Base-by-base conservation (phyloP, 1,284 basidiomycete species). In the Ceratobasidium sp. region DNA sequence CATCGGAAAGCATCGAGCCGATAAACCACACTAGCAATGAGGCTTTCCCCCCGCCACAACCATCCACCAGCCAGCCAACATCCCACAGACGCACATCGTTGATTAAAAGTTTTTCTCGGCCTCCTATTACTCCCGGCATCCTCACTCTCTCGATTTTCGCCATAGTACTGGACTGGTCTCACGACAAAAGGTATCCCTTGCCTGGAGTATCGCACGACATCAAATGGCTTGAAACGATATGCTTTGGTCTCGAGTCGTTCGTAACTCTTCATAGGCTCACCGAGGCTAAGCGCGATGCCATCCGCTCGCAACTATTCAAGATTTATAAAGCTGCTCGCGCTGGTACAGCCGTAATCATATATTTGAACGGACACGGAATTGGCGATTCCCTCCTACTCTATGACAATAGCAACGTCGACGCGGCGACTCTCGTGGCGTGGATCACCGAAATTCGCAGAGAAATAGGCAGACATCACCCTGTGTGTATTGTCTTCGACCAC, bases 131-230 rank as follows among this genome's bases (percentile, higher is more conserved):
- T 11, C 53, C 9, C 29, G 22, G 22, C 22, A 27, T 27, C 57
- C 31, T 65, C 45, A 27, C 36, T 27, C 63, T 66, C 7, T 36
- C 22, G 7, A 5, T 66, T 24, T 31, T 66, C 2, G 64, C 24
- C 3, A 33, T 66, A 15, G 64, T 48, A 1, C 33, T 66, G 8
- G 50, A 50, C 24, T 51, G 64, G 50, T 17, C n/a, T 15, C 48
- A 63, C 33, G 44, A 24, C 44, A n/a, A 11, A 22, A 15, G 2
- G n/a, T 45, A 31, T 15, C 6, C 17, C n/a, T n/a, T 54, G 7
- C 50, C 64, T 11, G 64, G 64, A 17, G 27, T 50, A n/a, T 3
- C 22, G 31, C 64, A 66, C 64, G 64, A 66, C n/a, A 53, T 66
- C 17, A 24, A 53, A 3, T 66, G 64, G 64, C 31, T 66, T 15